These are phyloP conservation scores for Phaseolus lunatus DNA, from an alignment of 306 rosid genomes.

Conservation along the genomic window DNA sequence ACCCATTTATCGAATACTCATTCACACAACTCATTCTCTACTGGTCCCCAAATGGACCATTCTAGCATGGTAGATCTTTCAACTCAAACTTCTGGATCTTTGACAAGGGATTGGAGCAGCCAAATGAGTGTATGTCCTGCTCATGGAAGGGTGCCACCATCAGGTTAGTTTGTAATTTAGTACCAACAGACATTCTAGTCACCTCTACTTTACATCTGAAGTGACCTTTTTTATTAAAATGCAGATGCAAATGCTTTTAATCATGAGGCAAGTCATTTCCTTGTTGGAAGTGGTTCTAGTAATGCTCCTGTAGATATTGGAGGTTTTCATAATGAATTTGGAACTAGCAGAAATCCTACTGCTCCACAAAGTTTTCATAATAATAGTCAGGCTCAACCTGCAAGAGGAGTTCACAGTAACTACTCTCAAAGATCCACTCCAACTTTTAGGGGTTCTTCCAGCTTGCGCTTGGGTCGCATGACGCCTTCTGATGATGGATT, in stretches of 20 bases:
- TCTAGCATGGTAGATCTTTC: constrained; percentile 56
- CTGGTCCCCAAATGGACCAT: constrained; percentile 55
- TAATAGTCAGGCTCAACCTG: constrained; percentile 47
- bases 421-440: constrained; percentile 69
- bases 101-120: constrained; percentile 65
- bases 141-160: constrained; percentile 52
- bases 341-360: constrained; percentile 50
- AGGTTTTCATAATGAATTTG: constrained; percentile 61
- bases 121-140: constrained; percentile 57
- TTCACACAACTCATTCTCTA: constrained; percentile 50
- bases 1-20: constrained; percentile 61
- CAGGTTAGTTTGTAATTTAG: constrained; percentile 54
- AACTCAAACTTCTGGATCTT: constrained; percentile 51
- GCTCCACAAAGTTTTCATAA: constrained; percentile 65
- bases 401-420: constrained; percentile 64
- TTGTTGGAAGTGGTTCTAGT: constrained; percentile 56
- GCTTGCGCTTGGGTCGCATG: constrained; percentile 58
- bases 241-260: constrained; percentile 61
- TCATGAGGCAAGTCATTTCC: constrained; percentile 60
- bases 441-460: constrained; percentile 64
- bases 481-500: constrained; percentile 64
- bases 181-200: background rate
- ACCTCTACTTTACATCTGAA: constrained; percentile 30
- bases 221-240: constrained; percentile 7
- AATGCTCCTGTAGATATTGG: constrained; percentile 59